These are phyloP conservation scores for Coemansia sp. DNA, from an alignment of 192 early-diverging fungal genomes.

Conservation along the genomic window DNA sequence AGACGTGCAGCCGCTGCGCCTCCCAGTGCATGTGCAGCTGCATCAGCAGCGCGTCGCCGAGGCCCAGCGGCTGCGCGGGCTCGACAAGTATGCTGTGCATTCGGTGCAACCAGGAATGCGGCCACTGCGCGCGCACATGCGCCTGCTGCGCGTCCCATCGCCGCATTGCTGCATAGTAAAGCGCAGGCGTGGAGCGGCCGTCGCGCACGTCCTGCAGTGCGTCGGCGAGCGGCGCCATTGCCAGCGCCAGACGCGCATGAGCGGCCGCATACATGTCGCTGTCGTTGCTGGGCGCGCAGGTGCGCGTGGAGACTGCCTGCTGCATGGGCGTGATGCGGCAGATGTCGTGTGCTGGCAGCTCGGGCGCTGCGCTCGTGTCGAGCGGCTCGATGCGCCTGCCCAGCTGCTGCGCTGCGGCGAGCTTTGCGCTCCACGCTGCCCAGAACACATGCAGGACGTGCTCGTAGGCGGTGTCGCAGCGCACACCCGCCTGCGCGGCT, in stretches of 20 bases:
- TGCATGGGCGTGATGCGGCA: conserved; percentile 29
- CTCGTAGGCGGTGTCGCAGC: conserved; percentile 40
- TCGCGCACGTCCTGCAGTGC: conserved; percentile 12
- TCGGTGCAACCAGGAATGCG: conserved; percentile 16
- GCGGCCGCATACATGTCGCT: conserved; percentile 21
- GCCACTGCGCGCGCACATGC: neutral
- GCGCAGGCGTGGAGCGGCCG: neutral
- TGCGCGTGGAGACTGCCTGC: conserved; percentile 1
- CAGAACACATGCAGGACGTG: conserved; percentile 36
- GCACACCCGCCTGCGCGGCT: neutral
- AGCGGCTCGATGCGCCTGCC: neutral
- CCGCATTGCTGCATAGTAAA: conserved; percentile 16
- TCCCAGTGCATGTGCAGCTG: conserved; percentile 14
- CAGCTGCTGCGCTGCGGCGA: conserved; percentile 26
- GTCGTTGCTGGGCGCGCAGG: neutral
- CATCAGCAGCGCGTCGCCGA: conserved; percentile 21
- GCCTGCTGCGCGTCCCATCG: conserved; percentile 23
- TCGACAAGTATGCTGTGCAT: conserved; percentile 5
- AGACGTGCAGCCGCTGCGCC: conserved; percentile 17
- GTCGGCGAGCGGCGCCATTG: conserved; percentile 23
- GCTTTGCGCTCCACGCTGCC: conserved; percentile 21
- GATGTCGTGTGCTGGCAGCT: conserved; percentile 29
- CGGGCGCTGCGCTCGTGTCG: conserved; percentile 3
- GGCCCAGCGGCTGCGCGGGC: neutral
- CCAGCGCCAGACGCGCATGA: conserved; percentile 14